Evolutionary conservation across 2,329 filamentous ascomycete genomes (phyloP).

Genomic region (Tothia fuscella): DNA sequence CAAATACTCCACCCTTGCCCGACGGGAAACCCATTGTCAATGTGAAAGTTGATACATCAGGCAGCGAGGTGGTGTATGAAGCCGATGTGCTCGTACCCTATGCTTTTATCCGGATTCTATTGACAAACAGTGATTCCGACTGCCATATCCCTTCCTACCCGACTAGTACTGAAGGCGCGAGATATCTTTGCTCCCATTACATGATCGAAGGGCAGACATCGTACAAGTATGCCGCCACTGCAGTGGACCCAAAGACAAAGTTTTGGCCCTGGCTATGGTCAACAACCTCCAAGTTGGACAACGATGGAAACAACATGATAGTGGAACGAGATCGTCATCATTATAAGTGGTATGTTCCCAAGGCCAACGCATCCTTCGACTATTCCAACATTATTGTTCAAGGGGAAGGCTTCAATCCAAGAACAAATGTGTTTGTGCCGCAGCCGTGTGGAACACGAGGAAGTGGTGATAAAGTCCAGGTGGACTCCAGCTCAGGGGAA

Average conservation of each 20-base stretch:
- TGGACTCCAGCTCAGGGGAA: background rate
- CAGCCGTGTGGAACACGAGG: too few species aligned
- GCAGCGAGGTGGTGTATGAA: background rate
- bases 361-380: background rate
- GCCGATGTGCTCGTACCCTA: slow-evolving; percentile 1
- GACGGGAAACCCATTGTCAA: background rate
- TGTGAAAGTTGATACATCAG: background rate
- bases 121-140: background rate
- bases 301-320: background rate
- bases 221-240: background rate
- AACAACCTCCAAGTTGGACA: too few species aligned
- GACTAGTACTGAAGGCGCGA: background rate
- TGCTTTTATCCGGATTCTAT: background rate
- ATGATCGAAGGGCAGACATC: slow-evolving; percentile 2
- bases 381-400: background rate
- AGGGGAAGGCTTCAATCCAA: background rate
- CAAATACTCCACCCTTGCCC: too few species aligned
- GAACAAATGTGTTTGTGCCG: background rate
- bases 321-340: background rate
- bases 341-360: background rate
- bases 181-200: background rate
- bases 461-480: too few species aligned
- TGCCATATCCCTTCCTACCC: background rate
- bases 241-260: background rate
- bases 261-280: background rate